Percentiles rank a stretch among this genome's conserved stretches.
Conservation (phyloP, 2,329 filamentous ascomycete genomes). For the Colletotrichum aenigma region DNA sequence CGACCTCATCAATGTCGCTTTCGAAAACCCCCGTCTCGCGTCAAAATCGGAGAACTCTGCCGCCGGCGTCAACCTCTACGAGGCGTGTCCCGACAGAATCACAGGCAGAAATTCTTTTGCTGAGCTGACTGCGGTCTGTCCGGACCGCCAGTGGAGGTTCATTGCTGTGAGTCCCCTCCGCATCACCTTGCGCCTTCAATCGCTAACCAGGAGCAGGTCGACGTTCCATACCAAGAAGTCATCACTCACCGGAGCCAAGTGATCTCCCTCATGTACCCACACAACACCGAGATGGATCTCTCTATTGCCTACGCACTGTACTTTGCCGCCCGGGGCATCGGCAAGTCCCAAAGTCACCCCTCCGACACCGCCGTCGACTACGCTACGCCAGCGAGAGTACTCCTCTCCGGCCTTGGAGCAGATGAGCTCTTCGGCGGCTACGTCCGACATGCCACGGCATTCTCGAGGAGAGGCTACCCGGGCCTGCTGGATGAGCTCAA, state of each 20-base stretch:
- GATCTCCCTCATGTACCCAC: slow-evolving; percentile 82
- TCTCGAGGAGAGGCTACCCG: slow-evolving; percentile 67
- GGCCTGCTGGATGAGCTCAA: slow-evolving; percentile 83
- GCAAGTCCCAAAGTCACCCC: slow-evolving; percentile 42
- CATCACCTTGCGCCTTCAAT: not conserved
- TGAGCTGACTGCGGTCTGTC: slow-evolving; percentile 76
- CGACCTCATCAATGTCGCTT: slow-evolving; percentile 94
- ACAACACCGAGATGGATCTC: slow-evolving; percentile 98
- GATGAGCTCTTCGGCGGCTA: slow-evolving; percentile 98
- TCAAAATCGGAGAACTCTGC: slow-evolving; percentile 41
- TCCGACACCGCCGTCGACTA: slow-evolving; percentile 48
- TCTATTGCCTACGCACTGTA: slow-evolving; percentile 95
- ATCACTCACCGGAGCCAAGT: slow-evolving; percentile 71
- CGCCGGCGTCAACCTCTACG: slow-evolving; percentile 60
- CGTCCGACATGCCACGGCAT: slow-evolving; percentile 80
- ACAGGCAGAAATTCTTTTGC: slow-evolving; percentile 81
- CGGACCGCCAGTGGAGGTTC: slow-evolving; percentile 79
- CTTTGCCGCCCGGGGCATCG: slow-evolving; percentile 83
- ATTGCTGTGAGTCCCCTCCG: slow-evolving; percentile 59
- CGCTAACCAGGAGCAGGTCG: slow-evolving; percentile 52
- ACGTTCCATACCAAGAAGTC: slow-evolving; percentile 82
- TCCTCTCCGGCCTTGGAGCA: slow-evolving; percentile 91
- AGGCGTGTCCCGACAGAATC: slow-evolving; percentile 86
- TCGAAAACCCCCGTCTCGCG: slow-evolving; percentile 85
- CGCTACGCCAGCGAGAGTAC: slow-evolving; percentile 75